Percentiles rank a stretch among this genome's conserved stretches.
These are phyloP conservation scores for Penstemon barbatus DNA, from an alignment of 257 asterid genomes.

Conservation along the genomic window DNA sequence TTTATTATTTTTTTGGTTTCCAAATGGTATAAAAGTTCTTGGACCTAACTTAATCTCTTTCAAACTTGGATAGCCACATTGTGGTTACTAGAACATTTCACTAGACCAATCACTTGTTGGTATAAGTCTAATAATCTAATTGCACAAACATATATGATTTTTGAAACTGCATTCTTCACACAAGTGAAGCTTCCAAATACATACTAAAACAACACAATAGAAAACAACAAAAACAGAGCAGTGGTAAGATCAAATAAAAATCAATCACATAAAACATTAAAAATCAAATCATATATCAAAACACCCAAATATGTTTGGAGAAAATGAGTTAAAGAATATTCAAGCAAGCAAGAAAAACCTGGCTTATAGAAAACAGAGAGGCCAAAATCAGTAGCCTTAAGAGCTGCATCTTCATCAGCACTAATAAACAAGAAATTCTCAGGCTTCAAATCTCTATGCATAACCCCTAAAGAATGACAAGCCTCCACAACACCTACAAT, in stretches of 20 bases:
- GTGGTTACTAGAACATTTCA: too few relatives aligned
- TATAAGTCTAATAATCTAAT: too few relatives aligned
- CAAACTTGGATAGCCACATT: too few relatives aligned
- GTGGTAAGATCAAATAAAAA: conserved; percentile 14
- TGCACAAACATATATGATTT: neutral
- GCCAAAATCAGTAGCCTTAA: conserved; percentile 88
- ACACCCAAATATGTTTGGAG: conserved; percentile 1
- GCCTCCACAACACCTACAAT: conserved; percentile 79
- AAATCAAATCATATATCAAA: neutral
- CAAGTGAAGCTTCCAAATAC: conserved; percentile 5
- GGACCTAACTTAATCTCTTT: too few relatives aligned
- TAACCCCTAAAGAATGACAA: conserved; percentile 81
- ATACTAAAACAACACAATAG: neutral
- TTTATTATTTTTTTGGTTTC: too few relatives aligned
- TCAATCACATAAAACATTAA: conserved; percentile 4
- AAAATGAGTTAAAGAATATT: neutral
- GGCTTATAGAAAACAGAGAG: conserved; percentile 85
- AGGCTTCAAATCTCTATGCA: conserved; percentile 33
- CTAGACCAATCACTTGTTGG: too few relatives aligned
- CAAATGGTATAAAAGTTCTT: too few relatives aligned
- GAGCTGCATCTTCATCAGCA: conserved; percentile 73
- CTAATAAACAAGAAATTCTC: conserved; percentile 82
- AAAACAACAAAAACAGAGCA: neutral
- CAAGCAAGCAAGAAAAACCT: conserved; percentile 37
- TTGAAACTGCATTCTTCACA: conserved; percentile 2